These are phyloP conservation scores for Pleurostoma richardsiae DNA, from an alignment of 2,329 filamentous ascomycete species.

Conservation along the genomic window DNA sequence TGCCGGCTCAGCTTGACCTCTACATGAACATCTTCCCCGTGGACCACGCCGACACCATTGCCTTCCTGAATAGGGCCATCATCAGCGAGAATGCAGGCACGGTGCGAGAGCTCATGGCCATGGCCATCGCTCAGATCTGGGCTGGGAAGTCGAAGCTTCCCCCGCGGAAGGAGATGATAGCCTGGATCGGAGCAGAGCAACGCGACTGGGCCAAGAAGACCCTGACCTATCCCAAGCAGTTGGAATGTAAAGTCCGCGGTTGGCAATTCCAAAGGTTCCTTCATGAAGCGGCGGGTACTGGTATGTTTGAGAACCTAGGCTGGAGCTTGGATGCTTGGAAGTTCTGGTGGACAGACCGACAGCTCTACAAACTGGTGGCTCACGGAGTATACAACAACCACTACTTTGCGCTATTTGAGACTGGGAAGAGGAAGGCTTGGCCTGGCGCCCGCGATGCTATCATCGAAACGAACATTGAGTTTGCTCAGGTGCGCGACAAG, in stretches of 20 bases:
- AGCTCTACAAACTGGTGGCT: conserved; percentile 10
- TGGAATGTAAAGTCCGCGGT: too few relatives aligned
- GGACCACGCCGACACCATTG: conserved; percentile 27
- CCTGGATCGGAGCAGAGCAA: neutral
- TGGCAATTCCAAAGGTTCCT: conserved; percentile 8
- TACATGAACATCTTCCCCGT: conserved; percentile 11
- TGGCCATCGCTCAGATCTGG: neutral
- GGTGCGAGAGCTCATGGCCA: neutral
- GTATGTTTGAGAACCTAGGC: conserved; percentile 7
- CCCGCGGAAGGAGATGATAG: neutral
- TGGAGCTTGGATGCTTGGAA: conserved; percentile 8
- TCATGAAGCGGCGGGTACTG: conserved; percentile 8
- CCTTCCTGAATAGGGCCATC: conserved; percentile 24
- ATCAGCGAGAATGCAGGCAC: neutral
- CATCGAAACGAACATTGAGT: conserved; percentile 3
- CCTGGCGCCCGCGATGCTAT: conserved; percentile 9
- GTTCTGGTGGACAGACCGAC: conserved; percentile 9
- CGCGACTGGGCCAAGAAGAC: too few relatives aligned
- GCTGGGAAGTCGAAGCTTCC: neutral
- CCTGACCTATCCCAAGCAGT: too few relatives aligned
- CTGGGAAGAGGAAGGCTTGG: conserved; percentile 10
- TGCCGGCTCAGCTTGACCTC: neutral
- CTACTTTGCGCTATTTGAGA: conserved; percentile 9
- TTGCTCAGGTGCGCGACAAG: too few relatives aligned
- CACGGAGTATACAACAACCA: conserved; percentile 10